These are phyloP conservation scores for Ophidiomyces ophidiicola DNA, from an alignment of 2,329 filamentous ascomycete species.

Conservation along the genomic window DNA sequence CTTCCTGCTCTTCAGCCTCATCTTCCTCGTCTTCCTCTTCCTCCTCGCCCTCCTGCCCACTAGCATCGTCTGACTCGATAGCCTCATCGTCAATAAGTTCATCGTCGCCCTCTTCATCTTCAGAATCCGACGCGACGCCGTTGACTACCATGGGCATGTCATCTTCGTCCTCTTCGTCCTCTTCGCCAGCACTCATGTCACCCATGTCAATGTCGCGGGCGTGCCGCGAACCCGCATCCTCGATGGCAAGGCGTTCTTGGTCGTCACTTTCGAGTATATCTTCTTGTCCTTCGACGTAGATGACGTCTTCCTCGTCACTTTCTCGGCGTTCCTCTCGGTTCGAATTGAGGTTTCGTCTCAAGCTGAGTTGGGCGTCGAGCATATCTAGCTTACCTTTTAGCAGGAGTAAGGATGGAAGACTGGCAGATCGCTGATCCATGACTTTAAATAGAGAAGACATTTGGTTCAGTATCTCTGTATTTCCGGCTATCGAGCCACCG, in stretches of 20 bases:
- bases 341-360: slow-evolving; percentile 58
- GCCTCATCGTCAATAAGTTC: slow-evolving; percentile 37
- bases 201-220: slow-evolving; percentile 16
- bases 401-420: slow-evolving; percentile 67
- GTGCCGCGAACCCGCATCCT: not conserved
- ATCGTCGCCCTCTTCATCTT: slow-evolving; percentile 30
- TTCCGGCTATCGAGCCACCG: slow-evolving; percentile 76
- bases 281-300: slow-evolving; percentile 78
- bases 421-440: slow-evolving; percentile 71
- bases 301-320: slow-evolving; percentile 57
- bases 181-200: slow-evolving; percentile 35
- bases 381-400: slow-evolving; percentile 94
- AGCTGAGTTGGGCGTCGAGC: slow-evolving; percentile 75
- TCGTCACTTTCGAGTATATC: slow-evolving; percentile 40
- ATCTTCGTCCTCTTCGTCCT: slow-evolving; percentile 45
- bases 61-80: slow-evolving; percentile 32
- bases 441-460: slow-evolving; percentile 73
- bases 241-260: slow-evolving; percentile 19
- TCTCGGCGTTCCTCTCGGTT: slow-evolving; percentile 44
- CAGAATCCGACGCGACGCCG: slow-evolving; percentile 32
- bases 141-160: slow-evolving; percentile 47
- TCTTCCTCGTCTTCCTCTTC: slow-evolving; percentile 42
- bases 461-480: slow-evolving; percentile 68
- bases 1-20: slow-evolving; percentile 50
- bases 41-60: slow-evolving; percentile 36